Evolutionary conservation across 192 early-diverging fungal genomes (phyloP).

Genomic region (Rhizoclosmatium sp.): DNA sequence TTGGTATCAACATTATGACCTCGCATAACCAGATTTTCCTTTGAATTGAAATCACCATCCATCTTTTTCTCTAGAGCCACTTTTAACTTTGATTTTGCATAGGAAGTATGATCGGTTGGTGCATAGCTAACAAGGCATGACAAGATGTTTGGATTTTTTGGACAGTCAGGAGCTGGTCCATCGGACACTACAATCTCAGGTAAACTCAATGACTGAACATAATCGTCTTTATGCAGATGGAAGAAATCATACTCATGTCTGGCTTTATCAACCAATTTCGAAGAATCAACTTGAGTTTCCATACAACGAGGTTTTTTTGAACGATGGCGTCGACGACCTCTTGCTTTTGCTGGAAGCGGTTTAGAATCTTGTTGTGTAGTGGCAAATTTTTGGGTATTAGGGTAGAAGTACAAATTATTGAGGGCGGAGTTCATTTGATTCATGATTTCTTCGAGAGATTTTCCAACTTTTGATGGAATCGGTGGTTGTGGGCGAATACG

Average conservation of each 20-base stretch:
- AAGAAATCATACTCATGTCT: background rate
- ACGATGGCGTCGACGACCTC: background rate
- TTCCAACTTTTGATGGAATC: constrained; percentile 13
- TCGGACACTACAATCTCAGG: background rate
- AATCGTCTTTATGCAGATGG: constrained; percentile 9
- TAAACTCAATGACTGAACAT: background rate
- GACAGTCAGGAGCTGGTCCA: background rate
- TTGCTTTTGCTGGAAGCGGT: background rate
- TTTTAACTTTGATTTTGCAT: too few species aligned
- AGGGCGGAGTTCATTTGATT: constrained; percentile 30
- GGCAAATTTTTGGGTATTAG: background rate
- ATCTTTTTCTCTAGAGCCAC: too few species aligned
- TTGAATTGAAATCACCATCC: background rate
- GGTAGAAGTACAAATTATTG: constrained; percentile 35
- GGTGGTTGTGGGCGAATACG: constrained; percentile 16
- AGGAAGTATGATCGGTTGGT: too few species aligned
- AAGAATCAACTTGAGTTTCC: background rate
- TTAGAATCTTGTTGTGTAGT: too few species aligned
- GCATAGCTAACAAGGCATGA: background rate
- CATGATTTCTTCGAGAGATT: constrained; percentile 26
- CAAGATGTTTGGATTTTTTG: background rate
- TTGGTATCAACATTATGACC: background rate
- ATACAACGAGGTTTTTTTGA: background rate
- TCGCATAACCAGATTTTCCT: background rate
- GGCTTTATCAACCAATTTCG: background rate